Evolutionary conservation across 352 stramenopile genomes (phyloP), one percentile per base, ranked within the genome.

Genomic region (Globisporangium polare): DNA sequence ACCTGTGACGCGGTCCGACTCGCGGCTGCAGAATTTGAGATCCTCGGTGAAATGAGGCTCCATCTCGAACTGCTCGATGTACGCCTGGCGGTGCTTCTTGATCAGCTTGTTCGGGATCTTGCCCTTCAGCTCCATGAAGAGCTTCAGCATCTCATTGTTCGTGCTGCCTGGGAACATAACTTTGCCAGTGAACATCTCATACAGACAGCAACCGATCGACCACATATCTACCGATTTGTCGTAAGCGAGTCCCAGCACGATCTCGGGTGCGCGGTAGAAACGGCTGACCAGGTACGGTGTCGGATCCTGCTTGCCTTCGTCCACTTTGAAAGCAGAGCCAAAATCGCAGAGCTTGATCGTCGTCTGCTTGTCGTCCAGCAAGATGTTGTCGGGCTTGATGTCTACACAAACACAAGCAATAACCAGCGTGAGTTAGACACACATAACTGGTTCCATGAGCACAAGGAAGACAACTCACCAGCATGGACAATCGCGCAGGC

Each of bases 271-370:
- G 55, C 97, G 93, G 76, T 99, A 99, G 72, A 99, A 99, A 29
- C 97, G 83, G 60, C 92, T 99, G n/a, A 99, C 97, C 9, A 99
- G 78, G 68, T 99, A 99, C 13, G 97, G 97, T 18, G 97, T 99
- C 24, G 95, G 90, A 51, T 98, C 91, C 65, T 98, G 96, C 54
- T 97, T 92, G 7, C 82, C 81, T 20, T 90, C 85, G 22, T 87
- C 85, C 57, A 93, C 74, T 67, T 97, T 93, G 55, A 99, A 99
- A 13, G 97, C 97, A 24, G 82, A 97, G 0, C 97, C 97, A 82
- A 99, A 99, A 77, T 99, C 97, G 61, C 92, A 98, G 18, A 99
- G 63, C 72, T 99, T 99, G 53, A 98, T 81, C 22, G 88, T 97
- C 2, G 83, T 96, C 66, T 98, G 94, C 60, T 98, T 95, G 27